Conservation (phyloP, 345 rosid genomes). For the Capsella bursapastoris region DNA sequence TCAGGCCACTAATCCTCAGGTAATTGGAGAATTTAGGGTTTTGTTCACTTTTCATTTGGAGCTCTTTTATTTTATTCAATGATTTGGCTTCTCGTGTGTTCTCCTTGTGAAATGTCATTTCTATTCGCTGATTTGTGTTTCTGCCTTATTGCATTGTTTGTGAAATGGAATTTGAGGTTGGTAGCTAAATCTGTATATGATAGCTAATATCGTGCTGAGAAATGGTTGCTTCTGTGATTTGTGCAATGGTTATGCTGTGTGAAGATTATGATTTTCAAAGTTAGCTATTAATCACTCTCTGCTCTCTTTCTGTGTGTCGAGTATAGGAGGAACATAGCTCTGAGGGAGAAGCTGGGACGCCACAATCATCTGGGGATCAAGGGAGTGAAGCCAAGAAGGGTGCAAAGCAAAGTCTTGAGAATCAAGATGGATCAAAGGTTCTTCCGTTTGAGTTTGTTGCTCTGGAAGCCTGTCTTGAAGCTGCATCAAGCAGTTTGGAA, state of each 20-base stretch:
- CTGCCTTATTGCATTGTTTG: conserved; percentile 7
- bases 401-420: conserved; percentile 66
- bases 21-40: conserved; percentile 31
- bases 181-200: conserved; percentile 6
- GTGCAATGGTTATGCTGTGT: conserved; percentile 13
- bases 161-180: background rate
- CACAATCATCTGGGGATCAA: conserved; percentile 42
- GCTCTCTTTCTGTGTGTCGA: conserved; percentile 17
- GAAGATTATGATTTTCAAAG: conserved; percentile 10
- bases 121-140: background rate
- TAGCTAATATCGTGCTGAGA: background rate
- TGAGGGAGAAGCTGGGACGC: conserved; percentile 46
- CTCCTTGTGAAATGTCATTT: background rate
- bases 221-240: background rate
- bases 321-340: conserved; percentile 60
- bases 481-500: conserved; percentile 73
- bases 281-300: conserved; percentile 6
- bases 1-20: conserved; percentile 76
- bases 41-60: background rate
- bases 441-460: conserved; percentile 76
- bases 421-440: conserved; percentile 59
- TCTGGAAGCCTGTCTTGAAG: conserved; percentile 79
- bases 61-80: background rate
- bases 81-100: background rate
- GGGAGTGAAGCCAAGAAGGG: conserved; percentile 53